Conservation (phyloP, 2,329 filamentous ascomycete species). For the Westerdykella ornata region DNA sequence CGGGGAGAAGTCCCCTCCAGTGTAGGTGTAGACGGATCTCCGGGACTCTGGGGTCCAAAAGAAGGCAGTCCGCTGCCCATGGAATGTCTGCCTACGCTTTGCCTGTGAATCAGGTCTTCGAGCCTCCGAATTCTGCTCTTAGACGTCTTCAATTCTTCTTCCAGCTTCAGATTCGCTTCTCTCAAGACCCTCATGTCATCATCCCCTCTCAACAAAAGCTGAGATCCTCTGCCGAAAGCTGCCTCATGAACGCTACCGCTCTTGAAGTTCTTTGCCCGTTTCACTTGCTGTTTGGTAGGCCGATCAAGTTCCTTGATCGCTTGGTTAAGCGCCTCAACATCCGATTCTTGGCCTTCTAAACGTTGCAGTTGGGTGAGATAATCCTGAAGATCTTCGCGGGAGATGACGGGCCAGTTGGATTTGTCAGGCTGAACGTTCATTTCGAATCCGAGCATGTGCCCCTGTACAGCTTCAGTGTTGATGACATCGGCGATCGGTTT, state of each 20-base stretch:
- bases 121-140: constrained; percentile 91
- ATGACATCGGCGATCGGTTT: constrained; percentile 74
- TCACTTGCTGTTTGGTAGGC: constrained; percentile 79
- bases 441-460: constrained; percentile 68
- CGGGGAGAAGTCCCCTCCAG: constrained; percentile 29
- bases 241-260: constrained; percentile 92
- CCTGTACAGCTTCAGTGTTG: constrained; percentile 59
- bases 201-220: constrained; percentile 70
- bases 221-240: constrained; percentile 74
- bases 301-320: constrained; percentile 71
- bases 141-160: constrained; percentile 67
- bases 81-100: constrained; percentile 52
- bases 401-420: constrained; percentile 70
- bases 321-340: constrained; percentile 67
- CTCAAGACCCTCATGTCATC: constrained; percentile 60
- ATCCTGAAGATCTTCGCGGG: constrained; percentile 66
- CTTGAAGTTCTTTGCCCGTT: constrained; percentile 87
- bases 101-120: constrained; percentile 85
- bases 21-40: constrained; percentile 35
- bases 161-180: constrained; percentile 52
- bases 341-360: constrained; percentile 57
- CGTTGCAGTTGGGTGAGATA: constrained; percentile 62
- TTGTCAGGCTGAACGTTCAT: constrained; percentile 78
- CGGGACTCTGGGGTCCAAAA: constrained; percentile 27
- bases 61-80: constrained; percentile 44